Evolutionary conservation across 495 filamentous ascomycete genomes (phyloP), one percentile per base, ranked within the genome.

Genomic region (Xylaria palmicola): DNA sequence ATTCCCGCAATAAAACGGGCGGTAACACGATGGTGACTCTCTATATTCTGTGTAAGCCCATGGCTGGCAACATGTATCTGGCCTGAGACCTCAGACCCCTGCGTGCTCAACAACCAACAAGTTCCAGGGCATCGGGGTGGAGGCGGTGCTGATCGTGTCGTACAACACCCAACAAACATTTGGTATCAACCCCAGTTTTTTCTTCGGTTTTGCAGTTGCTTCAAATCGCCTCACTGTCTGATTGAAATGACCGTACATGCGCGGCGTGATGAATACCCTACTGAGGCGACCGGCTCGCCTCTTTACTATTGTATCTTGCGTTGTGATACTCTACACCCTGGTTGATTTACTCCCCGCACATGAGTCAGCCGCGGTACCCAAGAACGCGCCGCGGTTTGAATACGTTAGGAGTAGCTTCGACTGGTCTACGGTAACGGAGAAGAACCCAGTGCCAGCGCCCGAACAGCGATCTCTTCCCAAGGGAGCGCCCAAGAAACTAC

Each of bases 381-480:
- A 24, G n/a, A 58, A 43, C 13, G 48, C 41, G 3, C 20, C 29
- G 50, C 29, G 61, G 3, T 30, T 66, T 30, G 47, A 47, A 19
- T 74, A 68, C 59, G 34, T 49, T 20, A 53, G 67, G 5, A 72
- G 68, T 57, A 64, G 56, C 51, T 71, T 77, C 59, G 59, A 87
- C 66, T 92, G 89, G 89, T 73, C 74, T 48, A 79, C 77, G 52
- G 75, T 79, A 34, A 73, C 78, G 10, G 86, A 90, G 59, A 77
- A 80, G 56, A 86, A 85, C 71, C 87, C 88, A 6, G 66, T 90
- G 9, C 74, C 81, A 7, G 65, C 75, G 0, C 74, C 76, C 49
- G 75, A 83, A 32, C 68, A 87, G 58, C 84, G 87, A 64, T 78
- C 77, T 45, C 76, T 93, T 19, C 91, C 91, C 6, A 83, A 81